Base-by-base conservation (phyloP, 2,329 filamentous ascomycete genomes). In the Monosporascus sp. region DNA sequence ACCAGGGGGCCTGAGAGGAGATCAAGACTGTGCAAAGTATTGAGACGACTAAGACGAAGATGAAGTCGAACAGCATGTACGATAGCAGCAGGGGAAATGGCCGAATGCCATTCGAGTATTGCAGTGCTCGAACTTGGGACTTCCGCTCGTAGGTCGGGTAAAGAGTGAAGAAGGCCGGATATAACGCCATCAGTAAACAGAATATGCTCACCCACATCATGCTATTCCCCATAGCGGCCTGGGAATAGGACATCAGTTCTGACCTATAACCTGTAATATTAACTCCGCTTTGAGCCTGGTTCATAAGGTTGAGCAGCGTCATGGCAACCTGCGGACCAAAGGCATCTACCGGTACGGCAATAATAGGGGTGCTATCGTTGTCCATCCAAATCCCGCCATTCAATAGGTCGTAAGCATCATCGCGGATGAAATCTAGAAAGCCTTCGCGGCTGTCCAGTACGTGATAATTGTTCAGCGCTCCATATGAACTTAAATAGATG, bases 61-160 rank as follows among this genome's bases (percentile, higher is more conserved):
- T 62, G 57, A 84, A 81, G 67, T 88, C 85, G 64, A 88, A 87
- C 5, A 75, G 60, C 8, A 80, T 74, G 62, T 88, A 86, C 2
- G 85, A 83, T 7, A 83, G 67, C 82, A 85, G 86, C 2, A 88
- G 67, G 2, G 84, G 82, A 5, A 80, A 71, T 3, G 81, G 78
- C 27, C 83, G 73, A 36, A 88, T 82, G 31, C 85, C 85, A 60
- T 88, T 89, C 58, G 82, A 86, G 69, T 86, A 88, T 64, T 88
- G 83, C 27, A 89, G 70, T 17, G 82, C 81, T 51, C 84, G 72
- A 22, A 89, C 81, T 52, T 84, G 82, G 47, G 78, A 74, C 31
- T 83, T 62, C 36, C 83, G 74, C 65, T 88, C 85, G 47, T 81
- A 71, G 0, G 83, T 86, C 3, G 82, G 81, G 65, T 88, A 88